These are phyloP conservation scores for Cyberlindnera japonica DNA, from an alignment of 805 yeast species.

Conservation along the genomic window DNA sequence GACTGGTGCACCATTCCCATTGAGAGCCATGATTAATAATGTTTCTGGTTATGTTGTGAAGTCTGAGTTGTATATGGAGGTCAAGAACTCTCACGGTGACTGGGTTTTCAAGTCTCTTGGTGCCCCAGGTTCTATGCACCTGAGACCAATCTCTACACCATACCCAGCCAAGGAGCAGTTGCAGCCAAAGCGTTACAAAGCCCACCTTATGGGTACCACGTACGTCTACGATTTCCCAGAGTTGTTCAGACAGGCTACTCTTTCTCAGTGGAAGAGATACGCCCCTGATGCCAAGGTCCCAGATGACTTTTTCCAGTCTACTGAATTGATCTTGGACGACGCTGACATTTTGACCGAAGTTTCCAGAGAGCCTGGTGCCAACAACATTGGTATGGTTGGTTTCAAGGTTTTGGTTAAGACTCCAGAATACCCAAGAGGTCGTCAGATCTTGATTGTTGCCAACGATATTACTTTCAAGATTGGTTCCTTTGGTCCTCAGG, in stretches of 20 bases:
- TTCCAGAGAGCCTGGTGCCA: conserved; percentile 94
- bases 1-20: conserved; percentile 88
- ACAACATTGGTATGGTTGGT: conserved; percentile 96
- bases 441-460: conserved; percentile 89
- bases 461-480: conserved; percentile 97
- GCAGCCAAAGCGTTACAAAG: conserved; percentile 98
- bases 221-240: conserved; percentile 99
- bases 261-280: conserved; percentile 76
- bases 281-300: conserved; percentile 57
- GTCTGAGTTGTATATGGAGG: conserved; percentile 92
- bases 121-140: conserved; percentile 94
- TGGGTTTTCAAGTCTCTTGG: conserved; percentile 97
- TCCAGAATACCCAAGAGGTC: conserved; percentile 95
- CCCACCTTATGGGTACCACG: conserved; percentile 97
- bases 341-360: conserved; percentile 77
- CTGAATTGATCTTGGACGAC: conserved; percentile 84
- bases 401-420: conserved; percentile 88
- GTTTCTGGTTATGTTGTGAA: conserved; percentile 97
- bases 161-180: conserved; percentile 97
- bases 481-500: conserved; percentile 98
- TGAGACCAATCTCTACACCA: conserved; percentile 92
- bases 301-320: conserved; percentile 71
- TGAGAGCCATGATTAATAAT: conserved; percentile 93
- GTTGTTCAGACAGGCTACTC: conserved; percentile 88
- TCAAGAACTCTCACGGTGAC: conserved; percentile 86